Evolutionary conservation across 176 grass and related monocot species (phyloP).

Genomic region (Oryza glaberrima): DNA sequence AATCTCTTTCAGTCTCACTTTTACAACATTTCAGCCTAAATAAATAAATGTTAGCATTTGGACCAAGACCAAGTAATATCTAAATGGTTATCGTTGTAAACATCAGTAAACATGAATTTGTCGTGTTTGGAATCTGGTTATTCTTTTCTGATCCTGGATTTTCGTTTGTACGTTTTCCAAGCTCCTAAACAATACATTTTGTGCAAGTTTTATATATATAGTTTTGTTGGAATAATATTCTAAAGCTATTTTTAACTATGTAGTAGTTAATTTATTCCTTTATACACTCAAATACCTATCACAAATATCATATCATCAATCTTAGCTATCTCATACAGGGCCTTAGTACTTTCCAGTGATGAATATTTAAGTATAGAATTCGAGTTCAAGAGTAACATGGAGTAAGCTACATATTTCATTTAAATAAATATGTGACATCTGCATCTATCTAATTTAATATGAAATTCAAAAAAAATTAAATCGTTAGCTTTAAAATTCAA

Average conservation of each 20-base stretch:
- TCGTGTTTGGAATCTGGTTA: not conserved
- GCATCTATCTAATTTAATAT: not conserved
- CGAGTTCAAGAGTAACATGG: not conserved
- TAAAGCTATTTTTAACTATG: no score
- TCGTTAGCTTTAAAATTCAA: not conserved
- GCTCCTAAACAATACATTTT: no score
- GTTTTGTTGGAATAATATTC: no score
- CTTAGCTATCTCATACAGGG: no score
- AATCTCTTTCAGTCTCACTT: not conserved
- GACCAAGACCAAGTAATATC: not conserved
- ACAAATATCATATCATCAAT: no score
- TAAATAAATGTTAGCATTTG: not conserved
- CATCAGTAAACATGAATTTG: not conserved
- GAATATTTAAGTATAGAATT: not conserved
- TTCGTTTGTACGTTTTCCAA: no score
- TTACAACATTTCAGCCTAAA: not conserved
- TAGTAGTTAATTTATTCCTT: no score
- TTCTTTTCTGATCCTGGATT: no score
- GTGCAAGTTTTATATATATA: no score
- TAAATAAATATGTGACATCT: not conserved
- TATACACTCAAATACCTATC: no score
- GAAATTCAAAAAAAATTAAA: not conserved
- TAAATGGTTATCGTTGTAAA: not conserved
- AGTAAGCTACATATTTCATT: not conserved
- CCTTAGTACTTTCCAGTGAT: not conserved